Evolutionary conservation across 1,139 yeast genomes (phyloP).

Genomic region (Blastobotrys petasosporus): DNA sequence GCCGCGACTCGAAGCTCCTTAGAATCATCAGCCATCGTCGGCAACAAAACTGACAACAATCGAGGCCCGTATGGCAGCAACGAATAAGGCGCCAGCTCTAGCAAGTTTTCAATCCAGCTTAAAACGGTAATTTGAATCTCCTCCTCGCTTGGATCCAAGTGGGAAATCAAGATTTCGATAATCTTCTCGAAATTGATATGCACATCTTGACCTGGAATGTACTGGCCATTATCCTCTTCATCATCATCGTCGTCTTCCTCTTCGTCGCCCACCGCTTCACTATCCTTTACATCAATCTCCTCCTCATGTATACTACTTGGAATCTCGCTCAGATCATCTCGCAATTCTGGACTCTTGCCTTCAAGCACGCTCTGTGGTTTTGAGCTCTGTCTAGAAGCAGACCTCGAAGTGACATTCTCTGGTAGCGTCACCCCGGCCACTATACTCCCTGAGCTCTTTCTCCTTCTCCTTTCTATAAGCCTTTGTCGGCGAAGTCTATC

Average conservation of each 20-base stretch:
- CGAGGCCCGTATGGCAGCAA: constrained; percentile 62
- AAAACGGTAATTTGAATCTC: constrained; percentile 77
- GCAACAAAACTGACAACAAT: constrained; percentile 49
- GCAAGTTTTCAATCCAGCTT: constrained; percentile 73
- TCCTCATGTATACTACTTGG: not conserved
- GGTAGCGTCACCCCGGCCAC: too few species aligned
- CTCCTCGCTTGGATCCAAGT: constrained; percentile 65
- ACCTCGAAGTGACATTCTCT: too few species aligned
- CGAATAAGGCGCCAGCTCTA: constrained; percentile 71
- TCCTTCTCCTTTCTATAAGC: too few species aligned
- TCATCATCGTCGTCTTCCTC: constrained; percentile 21
- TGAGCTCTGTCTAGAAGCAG: too few species aligned
- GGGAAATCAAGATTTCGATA: constrained; percentile 71
- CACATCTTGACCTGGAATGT: constrained; percentile 82
- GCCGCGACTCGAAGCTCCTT: constrained; percentile 50
- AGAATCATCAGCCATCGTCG: constrained; percentile 51
- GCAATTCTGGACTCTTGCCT: too few species aligned
- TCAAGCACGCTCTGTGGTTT: too few species aligned
- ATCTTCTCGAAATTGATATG: constrained; percentile 75
- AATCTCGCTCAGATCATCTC: not conserved
- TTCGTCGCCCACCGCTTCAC: constrained; percentile 8
- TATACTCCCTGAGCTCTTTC: too few species aligned
- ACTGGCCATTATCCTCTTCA: constrained; percentile 41
- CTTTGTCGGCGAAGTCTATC: not conserved
- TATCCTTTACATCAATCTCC: not conserved